Base-by-base conservation (phyloP, 352 stramenopile genomes). In the Globisporangium canariense region DNA sequence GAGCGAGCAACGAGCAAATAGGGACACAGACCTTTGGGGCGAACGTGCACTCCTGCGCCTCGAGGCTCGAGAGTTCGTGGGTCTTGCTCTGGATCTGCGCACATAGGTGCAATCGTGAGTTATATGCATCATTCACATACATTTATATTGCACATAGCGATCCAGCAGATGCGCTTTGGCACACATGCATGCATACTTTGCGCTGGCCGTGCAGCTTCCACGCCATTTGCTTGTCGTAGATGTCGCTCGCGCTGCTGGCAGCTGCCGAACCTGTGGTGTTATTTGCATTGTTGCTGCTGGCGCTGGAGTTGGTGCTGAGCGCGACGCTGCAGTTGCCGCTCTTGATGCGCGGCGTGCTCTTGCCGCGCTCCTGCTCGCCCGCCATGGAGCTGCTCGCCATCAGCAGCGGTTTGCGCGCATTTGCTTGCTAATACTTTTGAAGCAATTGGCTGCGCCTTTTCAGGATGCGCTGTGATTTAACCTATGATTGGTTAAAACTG, bases 151-250 rank as follows among this genome's bases (percentile, higher is more conserved):
- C 25, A 28, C 25, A 28, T 28, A 28, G 25, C 25, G 25, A 28
- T 28, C 25, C 25, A 28, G 2, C 34, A 18, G n/a, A 38, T n/a
- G 10, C 6, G 18, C 55, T 52, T n/a, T 4, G 14, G 36, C 14
- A 6, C 9, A 4, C 34, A 41, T 34, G 43, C 80, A 69, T 43
- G 51, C 52, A n/a, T 11, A 58, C 52, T 68, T 89, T 87, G 40
- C 71, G 75, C 68, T 82, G 76, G 3, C 77, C 74, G 60, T 78
- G 72, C 51, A 73, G 65, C 66, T 87, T 85, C 79, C 79, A 89
- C 30, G 73, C 68, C 22, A 87, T 61, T 63, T 89, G 79, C 73
- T 87, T 89, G 46, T 87, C 79, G 74, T 89, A 89, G 16, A 82
- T 43, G 25, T 62, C 58, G 63, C 25, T 20, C 16, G 41, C 8